Conservation (phyloP, 306 rosid genomes). For the Rosa rugosa region DNA sequence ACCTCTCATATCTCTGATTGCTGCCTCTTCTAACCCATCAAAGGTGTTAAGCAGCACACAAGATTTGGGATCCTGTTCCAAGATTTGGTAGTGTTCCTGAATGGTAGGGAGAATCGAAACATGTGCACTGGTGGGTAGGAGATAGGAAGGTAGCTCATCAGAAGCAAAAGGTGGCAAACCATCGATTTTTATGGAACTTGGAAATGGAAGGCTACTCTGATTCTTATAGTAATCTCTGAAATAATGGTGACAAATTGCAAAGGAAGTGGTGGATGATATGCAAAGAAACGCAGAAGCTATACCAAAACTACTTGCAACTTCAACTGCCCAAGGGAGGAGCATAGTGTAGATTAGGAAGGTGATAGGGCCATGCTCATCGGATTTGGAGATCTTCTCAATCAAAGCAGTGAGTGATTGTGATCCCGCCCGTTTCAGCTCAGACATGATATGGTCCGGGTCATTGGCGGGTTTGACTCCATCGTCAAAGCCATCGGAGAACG, state of each 20-base stretch:
- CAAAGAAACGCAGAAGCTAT: constrained; percentile 26
- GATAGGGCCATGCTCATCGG: constrained; percentile 12
- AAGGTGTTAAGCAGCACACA: constrained; percentile 28
- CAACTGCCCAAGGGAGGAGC: constrained; percentile 28
- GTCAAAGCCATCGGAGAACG: constrained; percentile 15
- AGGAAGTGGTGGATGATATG: constrained; percentile 15
- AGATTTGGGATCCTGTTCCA: not conserved
- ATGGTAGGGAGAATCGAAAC: constrained; percentile 10
- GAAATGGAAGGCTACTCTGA: not conserved
- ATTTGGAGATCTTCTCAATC: constrained; percentile 7
- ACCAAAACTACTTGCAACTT: constrained; percentile 23
- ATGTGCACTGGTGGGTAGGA: constrained; percentile 11
- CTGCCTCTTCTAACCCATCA: constrained; percentile 30
- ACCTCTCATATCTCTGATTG: constrained; percentile 9
- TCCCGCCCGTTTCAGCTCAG: constrained; percentile 17
- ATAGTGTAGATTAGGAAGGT: constrained; percentile 24
- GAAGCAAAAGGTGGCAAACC: constrained; percentile 12
- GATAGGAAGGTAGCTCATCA: constrained; percentile 13
- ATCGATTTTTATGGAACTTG: not conserved
- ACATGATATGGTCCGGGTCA: not conserved
- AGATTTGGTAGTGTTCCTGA: constrained; percentile 15
- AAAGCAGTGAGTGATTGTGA: constrained; percentile 11
- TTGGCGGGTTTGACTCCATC: constrained; percentile 3
- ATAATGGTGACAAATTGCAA: constrained; percentile 16
- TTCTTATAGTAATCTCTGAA: not conserved